These are phyloP conservation scores for Gypsophila paniculata DNA, from an alignment of 179 eudicot genomes.

Conservation along the genomic window DNA sequence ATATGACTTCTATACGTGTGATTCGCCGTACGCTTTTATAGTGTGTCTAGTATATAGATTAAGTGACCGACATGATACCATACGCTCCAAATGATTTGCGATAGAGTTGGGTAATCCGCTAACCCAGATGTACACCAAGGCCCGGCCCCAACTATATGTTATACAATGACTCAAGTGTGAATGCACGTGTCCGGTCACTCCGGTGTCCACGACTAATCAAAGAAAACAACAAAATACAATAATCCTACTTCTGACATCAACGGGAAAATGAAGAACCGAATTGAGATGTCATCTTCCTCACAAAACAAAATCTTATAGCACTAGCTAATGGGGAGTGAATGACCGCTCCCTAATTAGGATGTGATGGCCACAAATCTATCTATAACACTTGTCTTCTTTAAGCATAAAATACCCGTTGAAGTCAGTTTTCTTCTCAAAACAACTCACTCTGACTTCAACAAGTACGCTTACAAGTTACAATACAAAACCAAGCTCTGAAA, in stretches of 20 bases:
- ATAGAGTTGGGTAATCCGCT: no score
- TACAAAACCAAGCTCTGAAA: neutral
- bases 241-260: neutral
- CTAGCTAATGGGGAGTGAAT: neutral
- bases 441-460: neutral
- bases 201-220: constrained; percentile 5
- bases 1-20: no score
- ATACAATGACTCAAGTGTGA: neutral
- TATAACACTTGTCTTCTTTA: neutral
- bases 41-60: no score
- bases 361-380: neutral
- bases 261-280: no score
- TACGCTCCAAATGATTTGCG: no score
- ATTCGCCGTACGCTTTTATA: no score
- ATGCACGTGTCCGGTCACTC: neutral
- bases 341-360: neutral
- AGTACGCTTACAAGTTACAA: neutral
- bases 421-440: neutral
- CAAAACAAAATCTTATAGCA: neutral
- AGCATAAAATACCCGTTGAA: neutral
- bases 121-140: no score
- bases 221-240: neutral
- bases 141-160: no score
- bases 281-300: neutral
- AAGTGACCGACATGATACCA: no score